A percentile compares a stretch with the other conserved stretches of the same genome.
phyloP scores from a whole-genome alignment of 805 yeast species.

The Kuraishia piskuri region DNA sequence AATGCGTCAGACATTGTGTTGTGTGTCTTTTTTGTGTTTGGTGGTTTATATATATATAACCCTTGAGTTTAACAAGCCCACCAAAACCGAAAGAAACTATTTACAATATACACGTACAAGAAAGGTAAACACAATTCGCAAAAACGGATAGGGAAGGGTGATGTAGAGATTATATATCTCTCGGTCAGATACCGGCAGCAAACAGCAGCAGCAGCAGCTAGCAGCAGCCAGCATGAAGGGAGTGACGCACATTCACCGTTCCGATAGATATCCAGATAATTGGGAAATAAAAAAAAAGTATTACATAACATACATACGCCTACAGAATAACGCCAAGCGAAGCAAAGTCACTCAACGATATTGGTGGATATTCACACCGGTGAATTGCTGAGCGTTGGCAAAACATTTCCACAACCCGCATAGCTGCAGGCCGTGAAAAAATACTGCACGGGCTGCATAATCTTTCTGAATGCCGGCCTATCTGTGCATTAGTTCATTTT shows the following conservation, averaged over 20 bases:
- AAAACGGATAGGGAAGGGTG: neutral
- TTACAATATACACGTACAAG: neutral
- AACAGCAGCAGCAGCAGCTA: too few relatives aligned
- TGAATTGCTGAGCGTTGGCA: neutral
- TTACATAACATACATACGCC: neutral
- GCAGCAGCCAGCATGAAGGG: neutral
- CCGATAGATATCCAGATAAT: neutral
- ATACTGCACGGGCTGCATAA: neutral
- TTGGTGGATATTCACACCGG: neutral
- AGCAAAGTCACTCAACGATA: neutral
- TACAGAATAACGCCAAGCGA: neutral
- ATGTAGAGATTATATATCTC: neutral
- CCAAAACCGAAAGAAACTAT: neutral
- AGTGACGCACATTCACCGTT: neutral
- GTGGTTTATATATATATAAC: neutral
- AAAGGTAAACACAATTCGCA: neutral
- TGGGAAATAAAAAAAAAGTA: neutral
- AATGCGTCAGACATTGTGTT: conserved; percentile 10
- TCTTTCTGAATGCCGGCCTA: neutral
- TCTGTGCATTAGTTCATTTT: neutral
- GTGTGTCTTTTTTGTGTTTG: neutral
- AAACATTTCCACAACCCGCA: neutral
- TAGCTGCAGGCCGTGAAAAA: neutral
- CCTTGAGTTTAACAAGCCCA: neutral
- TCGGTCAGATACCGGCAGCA: neutral